Conservation (phyloP, 192 early-diverging fungal genomes). For the Backusella macrospora region DNA sequence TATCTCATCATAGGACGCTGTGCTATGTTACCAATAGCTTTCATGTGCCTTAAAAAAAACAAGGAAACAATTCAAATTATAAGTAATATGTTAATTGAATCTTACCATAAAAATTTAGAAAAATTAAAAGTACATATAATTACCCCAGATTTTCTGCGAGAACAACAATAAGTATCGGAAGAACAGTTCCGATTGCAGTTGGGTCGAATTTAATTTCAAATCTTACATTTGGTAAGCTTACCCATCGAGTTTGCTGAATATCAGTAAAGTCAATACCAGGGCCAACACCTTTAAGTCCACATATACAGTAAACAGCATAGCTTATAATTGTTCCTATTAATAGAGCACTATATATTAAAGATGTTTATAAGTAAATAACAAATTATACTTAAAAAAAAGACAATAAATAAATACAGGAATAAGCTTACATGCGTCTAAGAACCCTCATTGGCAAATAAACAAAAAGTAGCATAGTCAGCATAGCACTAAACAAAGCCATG, state of each 20-base stretch:
- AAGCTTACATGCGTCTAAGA: conserved; percentile 39
- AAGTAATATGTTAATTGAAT: neutral
- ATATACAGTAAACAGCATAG: conserved; percentile 44
- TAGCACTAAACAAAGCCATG: conserved; percentile 47
- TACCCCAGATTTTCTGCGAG: conserved; percentile 58
- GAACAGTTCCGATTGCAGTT: conserved; percentile 46
- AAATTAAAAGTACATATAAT: neutral
- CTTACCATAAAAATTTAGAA: too few species aligned
- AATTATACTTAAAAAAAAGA: neutral
- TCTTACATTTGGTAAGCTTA: conserved; percentile 39
- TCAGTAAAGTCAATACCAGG: conserved; percentile 37
- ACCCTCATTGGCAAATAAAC: conserved; percentile 46
- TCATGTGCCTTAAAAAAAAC: conserved; percentile 40
- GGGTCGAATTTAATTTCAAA: conserved; percentile 42
- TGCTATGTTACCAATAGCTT: conserved; percentile 52
- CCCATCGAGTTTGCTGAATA: conserved; percentile 42
- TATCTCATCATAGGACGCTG: conserved; percentile 44
- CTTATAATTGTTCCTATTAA: conserved; percentile 42
- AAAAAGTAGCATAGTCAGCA: conserved; percentile 37
- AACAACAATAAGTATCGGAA: conserved; percentile 50
- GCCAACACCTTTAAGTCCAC: conserved; percentile 35
- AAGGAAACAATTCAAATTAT: neutral
- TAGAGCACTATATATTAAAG: neutral
- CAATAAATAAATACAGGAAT: neutral
- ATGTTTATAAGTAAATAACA: neutral